Percentiles rank a stretch among this genome's conserved stretches.
Evolutionary conservation across 176 grass and related monocot genomes (phyloP).

Genomic region (Pontederia crassipes): DNA sequence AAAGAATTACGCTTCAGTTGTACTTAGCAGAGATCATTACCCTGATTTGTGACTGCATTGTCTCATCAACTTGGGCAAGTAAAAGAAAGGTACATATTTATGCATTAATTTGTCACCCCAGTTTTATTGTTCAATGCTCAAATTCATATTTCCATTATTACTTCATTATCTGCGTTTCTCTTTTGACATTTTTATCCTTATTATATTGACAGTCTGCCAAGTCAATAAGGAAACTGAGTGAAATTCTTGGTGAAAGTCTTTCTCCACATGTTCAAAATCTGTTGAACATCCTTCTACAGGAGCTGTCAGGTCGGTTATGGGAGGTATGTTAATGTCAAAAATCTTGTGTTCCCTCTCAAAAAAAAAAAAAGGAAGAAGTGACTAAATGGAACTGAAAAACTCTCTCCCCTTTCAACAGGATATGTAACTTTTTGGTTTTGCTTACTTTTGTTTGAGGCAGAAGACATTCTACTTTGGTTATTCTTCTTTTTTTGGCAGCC

Average conservation of each 20-base stretch:
- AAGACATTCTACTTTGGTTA: too few relatives aligned
- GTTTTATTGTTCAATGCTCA: too few relatives aligned
- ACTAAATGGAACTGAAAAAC: too few relatives aligned
- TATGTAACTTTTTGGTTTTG: too few relatives aligned
- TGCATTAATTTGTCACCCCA: not conserved
- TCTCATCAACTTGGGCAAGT: slow-evolving; percentile 77
- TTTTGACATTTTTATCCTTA: slow-evolving; percentile 9
- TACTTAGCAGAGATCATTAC: slow-evolving; percentile 72
- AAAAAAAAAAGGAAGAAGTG: too few relatives aligned
- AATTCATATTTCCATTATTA: not conserved
- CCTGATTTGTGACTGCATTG: slow-evolving; percentile 76
- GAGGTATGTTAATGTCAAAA: slow-evolving; percentile 40
- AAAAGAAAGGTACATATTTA: slow-evolving; percentile 70
- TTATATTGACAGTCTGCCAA: slow-evolving; percentile 77
- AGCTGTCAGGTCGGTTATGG: slow-evolving; percentile 84
- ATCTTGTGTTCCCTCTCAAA: too few relatives aligned
- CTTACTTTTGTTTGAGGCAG: too few relatives aligned
- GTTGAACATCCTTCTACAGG: slow-evolving; percentile 73
- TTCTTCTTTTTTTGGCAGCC: too few relatives aligned
- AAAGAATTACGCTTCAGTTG: slow-evolving; percentile 79
- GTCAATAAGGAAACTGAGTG: slow-evolving; percentile 65
- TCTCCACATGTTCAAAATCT: slow-evolving; percentile 54
- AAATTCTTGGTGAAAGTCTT: slow-evolving; percentile 66
- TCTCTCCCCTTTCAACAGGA: too few relatives aligned
- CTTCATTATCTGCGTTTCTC: not conserved